Conservation (phyloP, 768 basidiomycete genomes). For the Tephrocybe rancida region DNA sequence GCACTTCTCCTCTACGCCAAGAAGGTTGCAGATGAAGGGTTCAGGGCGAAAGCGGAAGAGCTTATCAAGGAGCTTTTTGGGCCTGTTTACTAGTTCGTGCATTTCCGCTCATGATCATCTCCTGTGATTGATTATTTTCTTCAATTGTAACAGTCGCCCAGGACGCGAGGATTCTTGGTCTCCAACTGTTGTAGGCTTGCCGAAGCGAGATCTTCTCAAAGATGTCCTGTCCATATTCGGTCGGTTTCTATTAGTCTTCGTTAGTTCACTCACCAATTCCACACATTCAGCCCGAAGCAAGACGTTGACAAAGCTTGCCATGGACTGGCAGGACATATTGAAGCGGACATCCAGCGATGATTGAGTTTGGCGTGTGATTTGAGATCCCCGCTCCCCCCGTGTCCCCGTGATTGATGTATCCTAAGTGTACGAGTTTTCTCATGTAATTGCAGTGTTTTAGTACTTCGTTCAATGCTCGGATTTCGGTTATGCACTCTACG, state of each 20-base stretch:
- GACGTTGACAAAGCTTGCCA: conserved; percentile 70
- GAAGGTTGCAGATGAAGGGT: conserved; percentile 88
- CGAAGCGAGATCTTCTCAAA: conserved; percentile 81
- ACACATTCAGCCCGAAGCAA: conserved; percentile 66
- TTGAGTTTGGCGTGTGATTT: conserved; percentile 9
- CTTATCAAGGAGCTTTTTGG: conserved; percentile 89
- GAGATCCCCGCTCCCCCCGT: not conserved
- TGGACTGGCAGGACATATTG: conserved; percentile 83
- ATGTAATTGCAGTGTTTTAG: no score
- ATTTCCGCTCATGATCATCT: conserved; percentile 1
- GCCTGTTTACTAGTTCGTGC: conserved; percentile 83
- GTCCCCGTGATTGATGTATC: not conserved
- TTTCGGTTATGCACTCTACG: no score
- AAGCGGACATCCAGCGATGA: conserved; percentile 65
- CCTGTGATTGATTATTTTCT: not conserved
- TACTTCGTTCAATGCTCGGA: no score
- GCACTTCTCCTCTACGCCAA: conserved; percentile 77
- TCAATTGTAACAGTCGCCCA: conserved; percentile 57
- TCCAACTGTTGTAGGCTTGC: conserved; percentile 66
- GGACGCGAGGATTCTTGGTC: conserved; percentile 67
- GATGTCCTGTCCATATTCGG: conserved; percentile 83
- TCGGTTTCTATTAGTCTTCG: conserved; percentile 35
- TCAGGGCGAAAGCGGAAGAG: conserved; percentile 87
- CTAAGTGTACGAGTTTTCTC: not conserved
- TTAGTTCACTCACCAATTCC: not conserved